Evolutionary conservation across 495 filamentous ascomycete genomes (phyloP).

Genomic region (Podospora appendiculata): DNA sequence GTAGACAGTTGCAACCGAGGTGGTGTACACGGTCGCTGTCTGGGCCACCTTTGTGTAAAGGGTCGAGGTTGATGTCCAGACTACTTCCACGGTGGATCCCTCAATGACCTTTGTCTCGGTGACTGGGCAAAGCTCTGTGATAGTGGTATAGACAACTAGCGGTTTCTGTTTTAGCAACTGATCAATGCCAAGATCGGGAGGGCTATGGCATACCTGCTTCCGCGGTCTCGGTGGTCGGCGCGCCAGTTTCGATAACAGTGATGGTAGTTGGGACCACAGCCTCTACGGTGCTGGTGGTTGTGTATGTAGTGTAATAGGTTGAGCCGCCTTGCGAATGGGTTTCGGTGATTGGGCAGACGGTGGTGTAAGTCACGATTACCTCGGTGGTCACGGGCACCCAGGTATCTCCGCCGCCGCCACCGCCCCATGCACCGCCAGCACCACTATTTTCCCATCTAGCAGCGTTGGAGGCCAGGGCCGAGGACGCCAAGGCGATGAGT

Average conservation of each 20-base stretch:
- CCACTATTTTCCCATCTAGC: background rate
- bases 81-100: conserved; percentile 32
- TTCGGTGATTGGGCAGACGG: conserved; percentile 32
- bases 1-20: conserved; percentile 28
- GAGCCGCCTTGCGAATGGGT: conserved; percentile 29
- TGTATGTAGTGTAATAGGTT: conserved; percentile 37
- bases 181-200: background rate
- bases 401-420: background rate
- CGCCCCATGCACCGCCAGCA: background rate
- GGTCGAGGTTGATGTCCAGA: conserved; percentile 35
- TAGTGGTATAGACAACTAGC: conserved; percentile 28
- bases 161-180: conserved; percentile 6
- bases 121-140: conserved; percentile 30
- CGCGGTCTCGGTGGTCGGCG: conserved; percentile 16
- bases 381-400: conserved; percentile 18
- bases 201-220: conserved; percentile 4
- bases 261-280: conserved; percentile 18
- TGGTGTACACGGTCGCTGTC: conserved; percentile 25
- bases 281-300: conserved; percentile 33
- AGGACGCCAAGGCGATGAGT: conserved; percentile 32
- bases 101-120: conserved; percentile 36
- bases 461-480: conserved; percentile 26
- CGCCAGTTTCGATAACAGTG: conserved; percentile 13
- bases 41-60: conserved; percentile 16
- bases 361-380: conserved; percentile 35